Evolutionary conservation across 768 basidiomycete species (phyloP).

Genomic region (Asterophora parasitica): DNA sequence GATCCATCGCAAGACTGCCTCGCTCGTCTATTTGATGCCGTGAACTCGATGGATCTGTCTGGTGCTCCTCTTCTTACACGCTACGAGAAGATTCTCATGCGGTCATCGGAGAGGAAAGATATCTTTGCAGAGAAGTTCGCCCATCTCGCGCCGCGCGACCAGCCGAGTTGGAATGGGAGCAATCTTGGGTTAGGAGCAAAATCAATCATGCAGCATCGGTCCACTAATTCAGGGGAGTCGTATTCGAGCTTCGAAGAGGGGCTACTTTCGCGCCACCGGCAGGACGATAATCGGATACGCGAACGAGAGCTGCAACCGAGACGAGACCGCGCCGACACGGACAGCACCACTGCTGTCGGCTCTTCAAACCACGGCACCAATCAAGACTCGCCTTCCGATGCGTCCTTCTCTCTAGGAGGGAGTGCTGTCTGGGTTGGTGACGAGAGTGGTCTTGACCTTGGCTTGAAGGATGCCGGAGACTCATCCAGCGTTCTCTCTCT

Average conservation of each 20-base stretch:
- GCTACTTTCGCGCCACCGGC: conserved; percentile 40
- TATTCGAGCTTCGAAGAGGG: conserved; percentile 71
- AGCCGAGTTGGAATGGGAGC: conserved; percentile 23
- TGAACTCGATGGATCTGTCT: conserved; percentile 89
- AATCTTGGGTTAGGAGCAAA: conserved; percentile 22
- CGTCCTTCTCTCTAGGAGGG: conserved; percentile 73
- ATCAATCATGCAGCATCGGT: conserved; percentile 34
- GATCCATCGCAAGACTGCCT: conserved; percentile 89
- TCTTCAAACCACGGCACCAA: conserved; percentile 23
- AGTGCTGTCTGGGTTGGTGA: conserved; percentile 85
- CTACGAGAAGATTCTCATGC: conserved; percentile 84
- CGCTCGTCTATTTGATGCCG: conserved; percentile 83
- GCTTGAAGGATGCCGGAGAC: conserved; percentile 42
- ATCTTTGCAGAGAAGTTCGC: conserved; percentile 84
- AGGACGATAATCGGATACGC: conserved; percentile 34
- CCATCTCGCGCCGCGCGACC: conserved; percentile 23
- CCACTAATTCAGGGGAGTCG: conserved; percentile 56
- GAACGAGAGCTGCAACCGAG: conserved; percentile 23
- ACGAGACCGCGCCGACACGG: conserved; percentile 32
- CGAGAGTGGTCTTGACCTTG: conserved; percentile 53
- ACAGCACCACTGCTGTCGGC: conserved; percentile 30
- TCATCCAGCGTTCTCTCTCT: conserved; percentile 37
- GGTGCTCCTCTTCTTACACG: conserved; percentile 73
- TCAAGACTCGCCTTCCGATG: conserved; percentile 60
- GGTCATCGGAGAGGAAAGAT: conserved; percentile 87